A percentile compares a stretch with the other conserved stretches of the same genome.
phyloP scores from a whole-genome alignment of 176 grass and related monocot genomes.

The Musa troglodytarum region DNA sequence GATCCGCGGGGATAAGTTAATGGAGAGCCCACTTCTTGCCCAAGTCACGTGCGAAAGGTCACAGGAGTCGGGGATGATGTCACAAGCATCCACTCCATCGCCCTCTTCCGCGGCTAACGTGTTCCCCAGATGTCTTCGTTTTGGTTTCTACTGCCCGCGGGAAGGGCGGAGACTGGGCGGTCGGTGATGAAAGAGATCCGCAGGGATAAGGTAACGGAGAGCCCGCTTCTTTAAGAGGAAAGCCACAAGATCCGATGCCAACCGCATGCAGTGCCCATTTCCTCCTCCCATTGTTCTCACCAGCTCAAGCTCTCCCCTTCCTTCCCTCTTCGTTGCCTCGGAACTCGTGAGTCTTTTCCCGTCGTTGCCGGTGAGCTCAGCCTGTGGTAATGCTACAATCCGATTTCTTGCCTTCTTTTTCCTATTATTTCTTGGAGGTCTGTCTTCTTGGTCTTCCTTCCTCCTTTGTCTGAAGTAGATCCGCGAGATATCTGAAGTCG shows the following conservation, averaged over 20 bases:
- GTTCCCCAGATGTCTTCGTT: too few species aligned
- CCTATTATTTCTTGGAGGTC: background rate
- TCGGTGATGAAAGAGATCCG: background rate
- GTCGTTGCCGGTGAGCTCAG: background rate
- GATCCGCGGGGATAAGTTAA: too few species aligned
- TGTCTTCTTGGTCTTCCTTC: background rate
- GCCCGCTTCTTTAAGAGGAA: constrained; percentile 28
- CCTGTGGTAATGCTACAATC: constrained; percentile 11
- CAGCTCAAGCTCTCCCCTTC: constrained; percentile 3
- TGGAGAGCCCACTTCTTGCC: too few species aligned
- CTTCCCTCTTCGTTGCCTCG: background rate
- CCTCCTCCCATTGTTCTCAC: constrained; percentile 13
- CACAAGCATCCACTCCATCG: too few species aligned
- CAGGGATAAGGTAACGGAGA: background rate
- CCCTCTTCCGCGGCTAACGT: too few species aligned
- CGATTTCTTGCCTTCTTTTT: background rate
- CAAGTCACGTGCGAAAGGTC: too few species aligned
- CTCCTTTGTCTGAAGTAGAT: background rate
- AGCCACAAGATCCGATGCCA: constrained; percentile 36
- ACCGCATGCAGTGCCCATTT: constrained; percentile 43
- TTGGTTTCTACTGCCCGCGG: background rate
- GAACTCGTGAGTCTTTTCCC: background rate
- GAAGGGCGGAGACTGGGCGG: too few species aligned
- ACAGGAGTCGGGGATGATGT: too few species aligned
- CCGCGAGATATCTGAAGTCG: too few species aligned